These are phyloP conservation scores for Kwoniella shandongensis DNA, from an alignment of 768 basidiomycete species.

Conservation along the genomic window DNA sequence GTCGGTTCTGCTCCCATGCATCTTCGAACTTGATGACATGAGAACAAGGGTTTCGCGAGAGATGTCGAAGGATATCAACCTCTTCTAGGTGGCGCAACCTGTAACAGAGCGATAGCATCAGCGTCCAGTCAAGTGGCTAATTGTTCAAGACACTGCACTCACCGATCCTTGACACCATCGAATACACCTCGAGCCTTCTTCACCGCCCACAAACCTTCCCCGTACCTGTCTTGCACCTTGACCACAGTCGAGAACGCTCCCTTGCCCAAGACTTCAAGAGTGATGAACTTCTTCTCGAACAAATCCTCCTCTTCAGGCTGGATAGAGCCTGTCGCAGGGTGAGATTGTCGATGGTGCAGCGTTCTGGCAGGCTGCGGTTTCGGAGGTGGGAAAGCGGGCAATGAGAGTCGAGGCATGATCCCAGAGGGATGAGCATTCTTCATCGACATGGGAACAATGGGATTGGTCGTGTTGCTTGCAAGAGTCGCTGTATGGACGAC, in stretches of 20 bases:
- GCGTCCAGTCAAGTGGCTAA: no score
- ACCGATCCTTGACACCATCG: slow-evolving; percentile 89
- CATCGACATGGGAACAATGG: slow-evolving; percentile 4
- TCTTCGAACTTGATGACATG: slow-evolving; percentile 87
- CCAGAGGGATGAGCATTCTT: slow-evolving; percentile 9
- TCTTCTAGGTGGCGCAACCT: slow-evolving; percentile 82
- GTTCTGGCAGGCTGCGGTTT: slow-evolving; percentile 36
- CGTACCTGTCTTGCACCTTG: slow-evolving; percentile 57
- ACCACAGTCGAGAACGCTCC: slow-evolving; percentile 96
- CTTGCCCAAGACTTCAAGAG: slow-evolving; percentile 78
- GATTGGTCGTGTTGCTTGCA: no score
- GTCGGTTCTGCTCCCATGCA: slow-evolving; percentile 94
- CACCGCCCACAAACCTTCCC: slow-evolving; percentile 67
- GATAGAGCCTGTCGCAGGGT: slow-evolving; percentile 27
- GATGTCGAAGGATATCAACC: slow-evolving; percentile 82
- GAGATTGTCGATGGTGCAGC: slow-evolving; percentile 41
- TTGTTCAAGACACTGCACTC: no score
- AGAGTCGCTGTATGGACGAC: slow-evolving; percentile 1
- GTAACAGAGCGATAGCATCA: background rate
- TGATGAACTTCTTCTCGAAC: slow-evolving; percentile 82
- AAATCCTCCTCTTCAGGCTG: slow-evolving; percentile 35
- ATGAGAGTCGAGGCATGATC: slow-evolving; percentile 41
- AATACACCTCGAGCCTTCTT: slow-evolving; percentile 86
- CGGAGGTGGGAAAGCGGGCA: slow-evolving; percentile 38
- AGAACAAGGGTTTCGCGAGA: slow-evolving; percentile 56